Base-by-base conservation (phyloP, 169 alveolate genomes). In the Cystoisospora suis region DNA sequence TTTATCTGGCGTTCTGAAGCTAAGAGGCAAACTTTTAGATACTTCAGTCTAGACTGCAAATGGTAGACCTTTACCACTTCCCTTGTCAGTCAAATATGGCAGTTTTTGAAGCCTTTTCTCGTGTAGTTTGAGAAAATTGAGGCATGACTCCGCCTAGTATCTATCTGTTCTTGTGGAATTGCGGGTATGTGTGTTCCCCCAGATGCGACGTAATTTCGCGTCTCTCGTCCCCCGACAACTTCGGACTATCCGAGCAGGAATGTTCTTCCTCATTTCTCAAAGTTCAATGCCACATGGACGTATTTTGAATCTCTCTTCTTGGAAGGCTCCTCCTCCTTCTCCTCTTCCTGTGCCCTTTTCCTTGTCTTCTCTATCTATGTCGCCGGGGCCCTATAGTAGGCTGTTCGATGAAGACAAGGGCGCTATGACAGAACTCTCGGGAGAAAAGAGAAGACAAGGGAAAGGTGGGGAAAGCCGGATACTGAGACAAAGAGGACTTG, bases 141-240 rank as follows among this genome's bases (percentile, higher is more conserved):
- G n/a, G n/a, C n/a, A n/a, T n/a, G n/a, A n/a, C n/a, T n/a, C n/a
- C n/a, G n/a, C n/a, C 65, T 12, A 15, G 65, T 53, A 23, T 23
- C 23, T 23, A 12, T 53, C 23, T 53, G 65, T 53, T 53, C 29
- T 23, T 53, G 65, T 23, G 12, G 65, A 12, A 15, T 53, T 53
- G 65, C 65, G 12, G 65, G 12, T 12, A 12, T 53, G 65, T 23
- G 29, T 38, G 47, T 72, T 34, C 20, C 15, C 27, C 1, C 56
- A 72, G 83, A 72, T 72, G 83, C 83, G 83, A 4, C 83, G 83
- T 3, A 72, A 72, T 38, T 72, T 72, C 27, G 53, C 47, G 3
- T 4, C 58, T 7, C 45, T 72, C 58, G 38, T 72, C 32, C 83
- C 83, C 0, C 83, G 83, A 6, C 83, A 72, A 38, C 83, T 72